Base-by-base conservation (phyloP, 768 basidiomycete genomes). In the Leccinum disarticulatum region DNA sequence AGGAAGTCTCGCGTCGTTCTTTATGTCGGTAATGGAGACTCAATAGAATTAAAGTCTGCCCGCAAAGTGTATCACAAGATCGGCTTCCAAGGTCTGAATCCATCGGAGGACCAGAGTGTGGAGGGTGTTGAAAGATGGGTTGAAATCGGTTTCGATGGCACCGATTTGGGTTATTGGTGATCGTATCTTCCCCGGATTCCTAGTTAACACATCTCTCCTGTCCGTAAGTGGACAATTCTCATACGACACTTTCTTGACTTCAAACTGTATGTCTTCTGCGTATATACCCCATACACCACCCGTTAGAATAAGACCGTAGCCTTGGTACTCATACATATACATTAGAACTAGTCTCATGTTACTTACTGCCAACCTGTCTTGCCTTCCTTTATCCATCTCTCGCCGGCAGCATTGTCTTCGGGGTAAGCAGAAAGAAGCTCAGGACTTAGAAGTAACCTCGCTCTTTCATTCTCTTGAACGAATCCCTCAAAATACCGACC, bases 81-180 rank as follows among this genome's bases (percentile, higher is more conserved):
- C 15, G 90, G 90, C 3, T 93, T 92, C 61, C 71, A 76, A 17
- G 88, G 87, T 6, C 74, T 89, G 15, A 70, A 61, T 15, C 8
- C 36, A 61, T 52, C 65, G 9, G 64, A 63, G 28, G 70, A 59
- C 13, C 62, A 67, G 15, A 61, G 68, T 3, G 76, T 77, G 2
- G 76, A 80, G n/a, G 80, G 79, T 6, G 78, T 81, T 3, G 78
- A 80, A 35, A 68, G 73, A 15, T 90, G 86, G 86, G 62, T 85
- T 6, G 89, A 90, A 58, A 73, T 87, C 53, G 88, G 88, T 9
- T 90, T 88, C 57, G 79, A 84, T 71, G 25, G 57, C 61, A 17
- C 54, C 57, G 61, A 73, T 3, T 77, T 87, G 15, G 90, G 90
- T 2, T 85, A 88, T 66, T 92, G 90, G 89, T 91, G 74, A 77